Conservation (phyloP, 2,329 filamentous ascomycete species). For the Fusarium bulbicola region DNA sequence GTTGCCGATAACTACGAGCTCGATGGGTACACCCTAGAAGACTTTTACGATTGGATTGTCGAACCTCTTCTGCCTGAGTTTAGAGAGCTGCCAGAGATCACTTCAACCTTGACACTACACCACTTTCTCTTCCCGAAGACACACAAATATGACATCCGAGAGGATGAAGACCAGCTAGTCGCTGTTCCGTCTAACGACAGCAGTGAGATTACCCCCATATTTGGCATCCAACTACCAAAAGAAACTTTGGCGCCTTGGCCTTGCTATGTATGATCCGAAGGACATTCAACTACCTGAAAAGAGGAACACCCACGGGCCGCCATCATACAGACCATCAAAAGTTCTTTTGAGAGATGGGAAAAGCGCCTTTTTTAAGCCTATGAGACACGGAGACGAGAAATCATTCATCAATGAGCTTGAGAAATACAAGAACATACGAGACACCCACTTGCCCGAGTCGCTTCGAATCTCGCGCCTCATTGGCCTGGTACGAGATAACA, state of each 20-base stretch:
- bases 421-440: neutral
- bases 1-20: neutral
- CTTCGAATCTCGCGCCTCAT: neutral
- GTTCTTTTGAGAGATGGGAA: neutral
- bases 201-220: rapidly evolving
- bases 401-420: rapidly evolving
- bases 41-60: neutral
- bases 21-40: rapidly evolving
- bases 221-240: neutral
- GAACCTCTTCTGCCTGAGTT: neutral
- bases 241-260: neutral
- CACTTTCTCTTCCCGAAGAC: neutral
- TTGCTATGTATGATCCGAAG: rapidly evolving
- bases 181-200: rapidly evolving
- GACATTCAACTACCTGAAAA: neutral
- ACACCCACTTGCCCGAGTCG: rapidly evolving
- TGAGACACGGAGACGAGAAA: neutral
- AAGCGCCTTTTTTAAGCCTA: neutral
- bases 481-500: neutral
- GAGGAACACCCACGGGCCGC: rapidly evolving
- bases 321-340: neutral
- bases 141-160: neutral
- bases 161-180: neutral
- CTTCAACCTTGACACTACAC: neutral
- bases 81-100: neutral